phyloP scores from a whole-genome alignment of 1,284 basidiomycete species.

The Marasmius oreades region DNA sequence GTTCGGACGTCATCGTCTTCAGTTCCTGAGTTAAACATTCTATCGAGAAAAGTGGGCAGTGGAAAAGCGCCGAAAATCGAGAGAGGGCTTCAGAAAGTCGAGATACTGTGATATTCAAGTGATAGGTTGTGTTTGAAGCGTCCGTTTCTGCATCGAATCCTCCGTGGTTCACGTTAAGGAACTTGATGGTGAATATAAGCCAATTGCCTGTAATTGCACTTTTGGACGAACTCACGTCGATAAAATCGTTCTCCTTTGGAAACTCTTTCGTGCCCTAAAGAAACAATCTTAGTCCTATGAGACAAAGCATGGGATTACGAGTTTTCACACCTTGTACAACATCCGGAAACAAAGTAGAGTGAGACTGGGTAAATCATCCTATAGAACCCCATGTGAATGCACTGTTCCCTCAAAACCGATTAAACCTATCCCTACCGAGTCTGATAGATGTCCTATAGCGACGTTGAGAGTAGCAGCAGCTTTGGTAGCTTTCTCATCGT shows the following conservation, averaged over 20 bases:
- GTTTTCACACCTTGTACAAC: slow-evolving; percentile 26
- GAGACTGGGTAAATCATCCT: slow-evolving; percentile 38
- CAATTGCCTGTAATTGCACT: too few relatives aligned
- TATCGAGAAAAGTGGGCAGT: slow-evolving; percentile 57
- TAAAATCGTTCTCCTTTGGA: slow-evolving; percentile 16
- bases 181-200: neutral
- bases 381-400: too few relatives aligned
- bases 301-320: slow-evolving; percentile 17
- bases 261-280: slow-evolving; percentile 41
- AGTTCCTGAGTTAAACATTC: slow-evolving; percentile 66
- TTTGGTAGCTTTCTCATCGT: slow-evolving; percentile 62
- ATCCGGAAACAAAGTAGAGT: slow-evolving; percentile 65
- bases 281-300: slow-evolving; percentile 4
- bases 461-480: slow-evolving; percentile 63
- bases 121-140: slow-evolving; percentile 60
- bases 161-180: slow-evolving; percentile 53
- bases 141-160: slow-evolving; percentile 63
- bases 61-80: slow-evolving; percentile 67
- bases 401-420: neutral
- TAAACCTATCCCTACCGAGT: slow-evolving; percentile 33
- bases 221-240: neutral
- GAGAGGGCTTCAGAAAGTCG: slow-evolving; percentile 56
- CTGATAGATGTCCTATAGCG: slow-evolving; percentile 60
- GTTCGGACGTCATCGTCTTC: slow-evolving; percentile 68
- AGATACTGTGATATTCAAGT: slow-evolving; percentile 52